Percentiles rank a stretch among this genome's conserved stretches.
Evolutionary conservation across 2,329 filamentous ascomycete genomes (phyloP).

Genomic region (Cryphonectria carpinicola): DNA sequence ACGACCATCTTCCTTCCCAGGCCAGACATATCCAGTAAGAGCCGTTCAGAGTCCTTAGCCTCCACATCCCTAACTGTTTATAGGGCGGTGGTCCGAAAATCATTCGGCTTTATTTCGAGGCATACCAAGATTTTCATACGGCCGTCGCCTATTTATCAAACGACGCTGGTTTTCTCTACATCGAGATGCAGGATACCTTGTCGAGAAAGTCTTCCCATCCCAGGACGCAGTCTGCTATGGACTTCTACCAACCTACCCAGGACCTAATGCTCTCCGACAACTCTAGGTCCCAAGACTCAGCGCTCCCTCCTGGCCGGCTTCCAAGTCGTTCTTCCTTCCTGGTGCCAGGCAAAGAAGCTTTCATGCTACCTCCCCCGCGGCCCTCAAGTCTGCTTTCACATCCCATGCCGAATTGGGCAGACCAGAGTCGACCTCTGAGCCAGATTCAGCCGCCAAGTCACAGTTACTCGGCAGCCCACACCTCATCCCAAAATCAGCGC

Average conservation of each 20-base stretch:
- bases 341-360: neutral
- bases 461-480: neutral
- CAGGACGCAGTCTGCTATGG: neutral
- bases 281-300: neutral
- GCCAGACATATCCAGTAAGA: constrained; percentile 7
- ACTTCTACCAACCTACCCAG: neutral
- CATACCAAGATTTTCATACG: constrained; percentile 13
- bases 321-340: neutral
- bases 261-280: too few relatives aligned
- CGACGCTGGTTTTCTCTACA: constrained; percentile 9
- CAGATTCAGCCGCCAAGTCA: neutral
- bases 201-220: neutral
- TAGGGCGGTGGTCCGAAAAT: neutral
- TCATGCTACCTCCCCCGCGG: neutral
- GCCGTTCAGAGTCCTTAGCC: neutral
- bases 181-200: neutral
- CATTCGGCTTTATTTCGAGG: constrained; percentile 11
- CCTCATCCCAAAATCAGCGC: neutral
- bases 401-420: neutral
- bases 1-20: neutral
- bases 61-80: neutral
- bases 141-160: constrained; percentile 20
- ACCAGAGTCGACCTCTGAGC: neutral
- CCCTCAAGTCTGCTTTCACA: neutral
- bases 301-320: neutral